phyloP scores from a whole-genome alignment of 2,329 filamentous ascomycete genomes.

The Xylariaceae sp. region DNA sequence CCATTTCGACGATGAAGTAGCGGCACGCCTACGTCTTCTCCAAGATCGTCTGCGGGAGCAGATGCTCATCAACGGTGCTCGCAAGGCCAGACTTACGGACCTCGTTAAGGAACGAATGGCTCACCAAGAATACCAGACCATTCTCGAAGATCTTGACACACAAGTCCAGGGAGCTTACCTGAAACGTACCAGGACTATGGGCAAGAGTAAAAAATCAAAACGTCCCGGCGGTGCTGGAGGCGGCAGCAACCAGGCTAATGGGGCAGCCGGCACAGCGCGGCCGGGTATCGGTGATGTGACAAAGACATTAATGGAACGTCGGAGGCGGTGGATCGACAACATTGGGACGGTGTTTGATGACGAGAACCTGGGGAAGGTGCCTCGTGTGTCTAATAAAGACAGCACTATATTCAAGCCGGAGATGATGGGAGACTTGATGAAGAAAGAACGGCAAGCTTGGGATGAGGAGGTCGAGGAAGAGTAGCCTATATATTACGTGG shows the following conservation, averaged over 20 bases:
- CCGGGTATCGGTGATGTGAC: conserved; percentile 87
- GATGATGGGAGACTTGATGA: conserved; percentile 69
- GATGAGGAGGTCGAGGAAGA: conserved; percentile 74
- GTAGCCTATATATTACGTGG: conserved; percentile 15
- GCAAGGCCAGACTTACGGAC: conserved; percentile 81
- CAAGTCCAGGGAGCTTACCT: conserved; percentile 94
- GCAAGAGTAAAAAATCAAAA: conserved; percentile 90
- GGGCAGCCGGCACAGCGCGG: conserved; percentile 59
- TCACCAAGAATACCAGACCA: conserved; percentile 93
- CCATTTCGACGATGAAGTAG: conserved; percentile 91
- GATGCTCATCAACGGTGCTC: conserved; percentile 82
- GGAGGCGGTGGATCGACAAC: conserved; percentile 82
- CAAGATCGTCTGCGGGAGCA: conserved; percentile 79
- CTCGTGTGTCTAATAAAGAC: conserved; percentile 57
- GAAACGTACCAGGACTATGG: conserved; percentile 90
- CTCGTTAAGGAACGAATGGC: conserved; percentile 91
- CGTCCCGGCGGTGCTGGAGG: conserved; percentile 70
- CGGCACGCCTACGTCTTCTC: conserved; percentile 79
- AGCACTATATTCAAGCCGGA: conserved; percentile 70
- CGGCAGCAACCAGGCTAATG: conserved; percentile 58
- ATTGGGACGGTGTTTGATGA: conserved; percentile 89
- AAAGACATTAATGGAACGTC: conserved; percentile 85
- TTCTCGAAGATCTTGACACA: conserved; percentile 90
- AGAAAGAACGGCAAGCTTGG: conserved; percentile 75
- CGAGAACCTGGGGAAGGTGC: conserved; percentile 70